Conservation (phyloP, 192 early-diverging fungal species). For the Jimgerdemannia flammicorona region DNA sequence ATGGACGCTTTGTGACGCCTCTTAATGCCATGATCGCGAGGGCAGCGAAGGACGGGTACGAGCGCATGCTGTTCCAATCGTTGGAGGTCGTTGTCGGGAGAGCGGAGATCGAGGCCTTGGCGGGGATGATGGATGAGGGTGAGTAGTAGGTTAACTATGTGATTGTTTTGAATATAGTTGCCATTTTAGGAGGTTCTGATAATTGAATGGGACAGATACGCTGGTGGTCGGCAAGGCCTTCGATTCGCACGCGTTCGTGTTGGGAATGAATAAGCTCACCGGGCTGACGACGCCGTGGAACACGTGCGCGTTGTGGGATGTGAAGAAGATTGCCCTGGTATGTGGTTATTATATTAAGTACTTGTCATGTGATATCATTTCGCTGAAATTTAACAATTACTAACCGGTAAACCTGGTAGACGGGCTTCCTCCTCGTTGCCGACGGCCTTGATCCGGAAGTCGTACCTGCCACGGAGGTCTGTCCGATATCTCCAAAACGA, state of each 20-base stretch:
- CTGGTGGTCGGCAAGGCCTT: conserved; percentile 4
- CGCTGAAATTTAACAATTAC: no score
- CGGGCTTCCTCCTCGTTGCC: neutral
- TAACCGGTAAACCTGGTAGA: neutral
- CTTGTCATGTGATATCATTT: no score
- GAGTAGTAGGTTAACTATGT: neutral
- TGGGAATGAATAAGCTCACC: neutral
- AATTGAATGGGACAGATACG: neutral
- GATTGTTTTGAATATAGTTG: neutral
- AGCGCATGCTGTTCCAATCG: neutral
- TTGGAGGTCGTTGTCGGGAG: neutral
- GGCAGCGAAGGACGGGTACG: neutral
- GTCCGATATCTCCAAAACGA: neutral
- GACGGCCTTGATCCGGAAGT: neutral
- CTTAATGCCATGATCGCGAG: neutral
- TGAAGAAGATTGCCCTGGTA: neutral
- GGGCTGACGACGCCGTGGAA: conserved; percentile 3
- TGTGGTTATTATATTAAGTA: neutral
- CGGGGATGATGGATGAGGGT: neutral
- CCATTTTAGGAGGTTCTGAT: no score
- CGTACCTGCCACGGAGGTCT: neutral
- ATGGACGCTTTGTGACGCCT: neutral
- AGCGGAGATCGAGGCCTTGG: neutral
- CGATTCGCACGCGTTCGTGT: neutral
- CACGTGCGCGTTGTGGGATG: conserved; percentile 1